Evolutionary conservation across 1,284 basidiomycete genomes (phyloP).

Genomic region (Neotropicomus parvogracilis): DNA sequence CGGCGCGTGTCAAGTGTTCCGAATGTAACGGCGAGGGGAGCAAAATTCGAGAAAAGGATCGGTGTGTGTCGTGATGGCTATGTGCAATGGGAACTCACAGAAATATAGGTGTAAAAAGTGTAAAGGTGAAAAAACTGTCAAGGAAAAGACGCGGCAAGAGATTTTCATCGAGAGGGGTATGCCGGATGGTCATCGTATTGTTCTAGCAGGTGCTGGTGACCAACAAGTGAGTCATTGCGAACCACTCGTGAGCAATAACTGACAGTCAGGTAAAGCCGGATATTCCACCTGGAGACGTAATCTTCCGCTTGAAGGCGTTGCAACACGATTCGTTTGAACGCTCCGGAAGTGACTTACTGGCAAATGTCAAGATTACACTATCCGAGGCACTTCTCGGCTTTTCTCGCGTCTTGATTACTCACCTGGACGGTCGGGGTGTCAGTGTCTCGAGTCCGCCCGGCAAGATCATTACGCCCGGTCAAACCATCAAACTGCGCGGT

Average conservation of each 20-base stretch:
- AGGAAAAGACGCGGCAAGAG: constrained; percentile 86
- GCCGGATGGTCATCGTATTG: constrained; percentile 79
- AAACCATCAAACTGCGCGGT: constrained; percentile 69
- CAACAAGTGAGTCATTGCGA: constrained; percentile 58
- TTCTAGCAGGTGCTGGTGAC: constrained; percentile 87
- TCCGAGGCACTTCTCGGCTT: constrained; percentile 92
- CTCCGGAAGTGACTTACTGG: constrained; percentile 72
- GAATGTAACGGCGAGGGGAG: constrained; percentile 81
- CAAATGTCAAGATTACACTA: constrained; percentile 78
- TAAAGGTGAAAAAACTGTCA: constrained; percentile 81
- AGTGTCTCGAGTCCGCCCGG: constrained; percentile 69
- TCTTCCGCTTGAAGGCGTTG: constrained; percentile 74
- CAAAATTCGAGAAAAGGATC: constrained; percentile 85
- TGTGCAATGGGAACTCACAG: constrained; percentile 4
- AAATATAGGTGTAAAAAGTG: constrained; percentile 86
- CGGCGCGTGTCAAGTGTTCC: constrained; percentile 59
- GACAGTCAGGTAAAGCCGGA: constrained; percentile 55
- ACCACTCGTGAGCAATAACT: not conserved
- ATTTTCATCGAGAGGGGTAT: constrained; percentile 89
- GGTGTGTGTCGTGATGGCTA: constrained; percentile 42
- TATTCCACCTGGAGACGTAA: constrained; percentile 80
- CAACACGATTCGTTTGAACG: constrained; percentile 80
- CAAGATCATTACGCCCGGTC: constrained; percentile 72
- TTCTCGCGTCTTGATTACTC: constrained; percentile 79
- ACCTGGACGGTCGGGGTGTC: constrained; percentile 87